Evolutionary conservation across 2,329 filamentous ascomycete species (phyloP).

Genomic region (Camptophora hylomeconis): DNA sequence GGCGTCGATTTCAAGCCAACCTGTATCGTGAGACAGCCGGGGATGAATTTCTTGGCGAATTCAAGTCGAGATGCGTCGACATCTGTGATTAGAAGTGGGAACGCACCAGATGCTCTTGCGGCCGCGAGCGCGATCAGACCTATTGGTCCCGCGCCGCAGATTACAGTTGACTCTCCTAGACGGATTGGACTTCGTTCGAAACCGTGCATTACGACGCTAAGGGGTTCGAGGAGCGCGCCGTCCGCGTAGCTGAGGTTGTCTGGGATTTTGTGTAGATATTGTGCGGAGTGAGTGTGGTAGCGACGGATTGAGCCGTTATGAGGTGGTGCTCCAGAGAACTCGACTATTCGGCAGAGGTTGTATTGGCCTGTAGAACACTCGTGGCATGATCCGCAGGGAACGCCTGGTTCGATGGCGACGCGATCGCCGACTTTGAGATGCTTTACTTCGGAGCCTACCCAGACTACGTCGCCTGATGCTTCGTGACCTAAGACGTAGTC

Average conservation of each 20-base stretch:
- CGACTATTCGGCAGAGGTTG: constrained; percentile 38
- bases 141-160: constrained; percentile 53
- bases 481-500: constrained; percentile 27
- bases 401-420: constrained; percentile 26
- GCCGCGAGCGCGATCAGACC: constrained; percentile 46
- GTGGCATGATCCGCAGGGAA: constrained; percentile 24
- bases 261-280: constrained; percentile 45
- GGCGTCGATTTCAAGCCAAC: constrained; percentile 34
- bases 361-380: constrained; percentile 27
- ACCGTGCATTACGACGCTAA: constrained; percentile 51
- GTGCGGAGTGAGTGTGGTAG: constrained; percentile 49
- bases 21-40: constrained; percentile 40
- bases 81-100: constrained; percentile 53
- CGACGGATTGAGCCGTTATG: constrained; percentile 48
- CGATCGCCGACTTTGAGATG: constrained; percentile 20
- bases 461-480: constrained; percentile 20
- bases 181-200: constrained; percentile 35
- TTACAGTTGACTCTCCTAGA: constrained; percentile 41
- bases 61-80: constrained; percentile 42
- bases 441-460: constrained; percentile 18
- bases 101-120: constrained; percentile 48
- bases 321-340: constrained; percentile 49
- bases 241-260: constrained; percentile 43
- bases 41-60: constrained; percentile 47
- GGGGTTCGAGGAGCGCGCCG: constrained; percentile 51